These are phyloP conservation scores for Lepidium didymum DNA, from an alignment of 345 rosid genomes.

Conservation along the genomic window DNA sequence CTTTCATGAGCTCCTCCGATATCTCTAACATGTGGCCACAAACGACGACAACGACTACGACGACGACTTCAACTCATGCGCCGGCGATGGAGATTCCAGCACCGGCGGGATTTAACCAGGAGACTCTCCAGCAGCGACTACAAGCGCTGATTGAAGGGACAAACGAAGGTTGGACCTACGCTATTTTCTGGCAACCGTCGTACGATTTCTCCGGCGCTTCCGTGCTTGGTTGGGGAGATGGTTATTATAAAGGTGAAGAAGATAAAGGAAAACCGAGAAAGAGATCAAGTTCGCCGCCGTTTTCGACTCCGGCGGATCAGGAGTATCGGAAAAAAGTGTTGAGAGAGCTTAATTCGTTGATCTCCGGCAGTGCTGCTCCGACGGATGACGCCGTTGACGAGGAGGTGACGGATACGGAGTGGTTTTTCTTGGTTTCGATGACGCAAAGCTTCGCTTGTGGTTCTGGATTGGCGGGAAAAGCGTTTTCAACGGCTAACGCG, in stretches of 20 bases:
- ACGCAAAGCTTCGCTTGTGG: conserved; percentile 78
- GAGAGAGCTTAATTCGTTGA: conserved; percentile 81
- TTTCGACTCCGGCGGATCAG: conserved; percentile 54
- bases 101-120: conserved; percentile 48
- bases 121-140: conserved; percentile 84
- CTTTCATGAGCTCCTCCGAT: conserved; percentile 78
- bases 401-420: conserved; percentile 95
- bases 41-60: conserved; percentile 31
- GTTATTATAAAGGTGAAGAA: conserved; percentile 88
- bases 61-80: not conserved
- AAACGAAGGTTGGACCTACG: conserved; percentile 84
- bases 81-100: conserved; percentile 8
- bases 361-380: conserved; percentile 50
- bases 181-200: conserved; percentile 96
- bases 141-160: conserved; percentile 79
- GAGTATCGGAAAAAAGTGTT: conserved; percentile 78
- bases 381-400: conserved; percentile 68
- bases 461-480: conserved; percentile 74
- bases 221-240: conserved; percentile 90
- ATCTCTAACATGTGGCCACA: conserved; percentile 62
- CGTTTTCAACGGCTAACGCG: conserved; percentile 46
- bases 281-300: conserved; percentile 25
- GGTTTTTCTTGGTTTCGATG: conserved; percentile 97
- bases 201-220: conserved; percentile 56
- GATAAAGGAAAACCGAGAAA: conserved; percentile 43